A percentile compares a stretch with the other conserved stretches of the same genome.
phyloP scores from a whole-genome alignment of 129 eudicot species.

The Lactuca sativa region DNA sequence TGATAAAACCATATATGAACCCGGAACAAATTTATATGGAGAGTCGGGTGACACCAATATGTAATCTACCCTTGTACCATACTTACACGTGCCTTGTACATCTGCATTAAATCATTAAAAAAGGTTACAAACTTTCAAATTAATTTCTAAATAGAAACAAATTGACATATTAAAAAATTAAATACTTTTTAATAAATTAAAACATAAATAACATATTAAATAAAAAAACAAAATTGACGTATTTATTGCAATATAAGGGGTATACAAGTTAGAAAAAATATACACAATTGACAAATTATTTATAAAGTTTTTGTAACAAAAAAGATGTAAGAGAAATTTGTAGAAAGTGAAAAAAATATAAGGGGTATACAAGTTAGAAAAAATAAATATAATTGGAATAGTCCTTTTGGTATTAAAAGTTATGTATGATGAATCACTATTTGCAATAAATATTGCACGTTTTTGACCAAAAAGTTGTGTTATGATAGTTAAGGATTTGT shows the following conservation, averaged over 20 bases:
- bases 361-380: background rate
- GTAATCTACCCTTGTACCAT: conserved; percentile 91
- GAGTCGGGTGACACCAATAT: conserved; percentile 64
- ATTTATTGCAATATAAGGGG: too few species aligned
- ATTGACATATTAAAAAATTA: too few species aligned
- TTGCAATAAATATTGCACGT: background rate
- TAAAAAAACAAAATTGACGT: too few species aligned
- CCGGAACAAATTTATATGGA: conserved; percentile 86
- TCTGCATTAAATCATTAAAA: conserved; percentile 41
- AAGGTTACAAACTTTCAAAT: background rate
- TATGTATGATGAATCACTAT: background rate
- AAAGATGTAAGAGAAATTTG: background rate
- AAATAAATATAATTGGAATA: background rate
- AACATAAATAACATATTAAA: background rate
- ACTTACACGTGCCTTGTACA: conserved; percentile 96
- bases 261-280: too few species aligned
- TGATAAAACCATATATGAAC: conserved; percentile 81
- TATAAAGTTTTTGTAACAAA: background rate
- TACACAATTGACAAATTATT: background rate
- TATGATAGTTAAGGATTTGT: conserved; percentile 26
- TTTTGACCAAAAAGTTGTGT: background rate
- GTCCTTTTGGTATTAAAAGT: background rate
- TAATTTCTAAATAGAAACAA: background rate
- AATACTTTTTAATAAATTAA: too few species aligned
- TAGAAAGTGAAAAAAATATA: background rate